Conservation (phyloP, 1,284 basidiomycete genomes). For the Leccinum angustisporum region DNA sequence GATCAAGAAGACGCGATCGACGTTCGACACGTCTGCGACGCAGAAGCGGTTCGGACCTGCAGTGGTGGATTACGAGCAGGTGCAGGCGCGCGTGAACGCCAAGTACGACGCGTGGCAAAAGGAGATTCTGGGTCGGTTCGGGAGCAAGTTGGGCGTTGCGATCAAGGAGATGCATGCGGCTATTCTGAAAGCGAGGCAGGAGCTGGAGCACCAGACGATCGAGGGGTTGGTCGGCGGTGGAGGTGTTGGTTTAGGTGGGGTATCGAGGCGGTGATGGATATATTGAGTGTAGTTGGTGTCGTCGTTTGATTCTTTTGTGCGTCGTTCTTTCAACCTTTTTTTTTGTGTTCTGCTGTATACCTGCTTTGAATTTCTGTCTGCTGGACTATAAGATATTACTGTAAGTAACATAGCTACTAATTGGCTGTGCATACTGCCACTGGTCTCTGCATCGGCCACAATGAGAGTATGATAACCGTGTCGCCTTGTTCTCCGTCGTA, state of each 20-base stretch:
- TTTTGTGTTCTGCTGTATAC: not conserved
- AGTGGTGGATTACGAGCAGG: slow-evolving; percentile 96
- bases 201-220: slow-evolving; percentile 85
- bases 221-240: slow-evolving; percentile 51
- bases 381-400: not conserved
- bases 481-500: no score
- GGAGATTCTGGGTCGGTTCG: slow-evolving; percentile 91
- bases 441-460: no score
- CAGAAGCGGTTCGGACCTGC: slow-evolving; percentile 87
- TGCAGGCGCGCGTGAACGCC: slow-evolving; percentile 95
- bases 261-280: not conserved
- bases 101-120: slow-evolving; percentile 99
- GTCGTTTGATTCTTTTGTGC: not conserved
- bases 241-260: not conserved
- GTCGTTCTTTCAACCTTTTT: not conserved
- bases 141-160: slow-evolving; percentile 85
- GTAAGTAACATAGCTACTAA: not conserved
- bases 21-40: slow-evolving; percentile 96
- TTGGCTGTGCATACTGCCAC: not conserved
- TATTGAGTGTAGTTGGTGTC: not conserved
- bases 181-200: slow-evolving; percentile 90
- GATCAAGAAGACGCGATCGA: slow-evolving; percentile 94
- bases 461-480: no score
- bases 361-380: not conserved
- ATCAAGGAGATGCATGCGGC: slow-evolving; percentile 97